Conservation (phyloP, 768 basidiomycete species). For the Mycena indigotica region DNA sequence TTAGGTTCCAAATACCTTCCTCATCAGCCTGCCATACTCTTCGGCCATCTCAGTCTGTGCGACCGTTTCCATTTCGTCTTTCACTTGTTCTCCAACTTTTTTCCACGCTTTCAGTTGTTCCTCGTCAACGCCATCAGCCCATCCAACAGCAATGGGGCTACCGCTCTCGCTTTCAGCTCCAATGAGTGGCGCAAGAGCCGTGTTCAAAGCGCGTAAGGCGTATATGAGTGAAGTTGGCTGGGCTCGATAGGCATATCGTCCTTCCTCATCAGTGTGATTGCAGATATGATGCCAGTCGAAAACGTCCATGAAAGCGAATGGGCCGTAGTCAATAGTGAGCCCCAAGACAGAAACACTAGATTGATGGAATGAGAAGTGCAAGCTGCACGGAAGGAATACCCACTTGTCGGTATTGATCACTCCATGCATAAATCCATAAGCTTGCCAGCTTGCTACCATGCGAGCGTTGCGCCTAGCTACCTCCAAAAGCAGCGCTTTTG, state of each 20-base stretch:
- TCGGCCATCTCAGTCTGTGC: conserved; percentile 58
- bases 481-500: conserved; percentile 70
- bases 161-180: conserved; percentile 73
- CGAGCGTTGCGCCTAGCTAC: conserved; percentile 80
- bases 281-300: conserved; percentile 86
- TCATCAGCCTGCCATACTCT: conserved; percentile 72
- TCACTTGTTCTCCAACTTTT: conserved; percentile 53
- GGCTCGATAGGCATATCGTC: conserved; percentile 73
- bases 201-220: conserved; percentile 77
- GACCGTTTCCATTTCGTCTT: conserved; percentile 62
- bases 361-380: conserved; percentile 3
- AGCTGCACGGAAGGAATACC: conserved; percentile 19
- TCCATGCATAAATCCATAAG: conserved; percentile 91
- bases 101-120: conserved; percentile 67
- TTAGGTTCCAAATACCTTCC: conserved; percentile 66
- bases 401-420: conserved; percentile 98
- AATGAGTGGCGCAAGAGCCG: conserved; percentile 80
- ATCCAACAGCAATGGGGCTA: conserved; percentile 56
- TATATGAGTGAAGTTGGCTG: conserved; percentile 83
- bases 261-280: conserved; percentile 82
- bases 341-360: conserved; percentile 71
- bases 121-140: conserved; percentile 57
- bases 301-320: conserved; percentile 94
- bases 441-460: conserved; percentile 97
- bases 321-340: conserved; percentile 81